Conservation (phyloP, 2,329 filamentous ascomycete genomes). For the Didymella exigua region DNA sequence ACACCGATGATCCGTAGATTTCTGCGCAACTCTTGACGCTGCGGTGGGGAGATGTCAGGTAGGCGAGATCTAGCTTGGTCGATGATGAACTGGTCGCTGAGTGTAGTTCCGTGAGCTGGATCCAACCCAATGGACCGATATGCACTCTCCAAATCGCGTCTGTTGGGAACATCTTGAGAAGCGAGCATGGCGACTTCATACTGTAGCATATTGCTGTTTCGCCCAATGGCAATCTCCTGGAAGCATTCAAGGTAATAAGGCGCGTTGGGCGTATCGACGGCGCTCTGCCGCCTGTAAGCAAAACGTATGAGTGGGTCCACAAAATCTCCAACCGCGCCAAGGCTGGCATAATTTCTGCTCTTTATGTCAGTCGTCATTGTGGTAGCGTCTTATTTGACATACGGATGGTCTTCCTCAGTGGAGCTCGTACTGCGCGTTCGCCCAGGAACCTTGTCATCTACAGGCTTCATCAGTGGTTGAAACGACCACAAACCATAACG, state of each 20-base stretch:
- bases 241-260: slow-evolving; percentile 71
- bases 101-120: slow-evolving; percentile 42
- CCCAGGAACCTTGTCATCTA: slow-evolving; percentile 35
- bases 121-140: slow-evolving; percentile 65
- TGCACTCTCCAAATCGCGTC: slow-evolving; percentile 62
- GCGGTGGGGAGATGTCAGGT: slow-evolving; percentile 57
- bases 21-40: slow-evolving; percentile 62
- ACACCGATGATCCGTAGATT: slow-evolving; percentile 66
- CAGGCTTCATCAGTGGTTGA: slow-evolving; percentile 15
- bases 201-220: slow-evolving; percentile 63
- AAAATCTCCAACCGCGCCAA: slow-evolving; percentile 68
- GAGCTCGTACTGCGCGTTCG: slow-evolving; percentile 37
- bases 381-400: slow-evolving; percentile 2
- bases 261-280: slow-evolving; percentile 59
- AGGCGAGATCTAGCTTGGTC: slow-evolving; percentile 65
- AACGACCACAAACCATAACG: background rate
- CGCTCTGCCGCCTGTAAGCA: slow-evolving; percentile 65
- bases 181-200: slow-evolving; percentile 63
- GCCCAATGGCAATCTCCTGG: slow-evolving; percentile 62
- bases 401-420: slow-evolving; percentile 47
- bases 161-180: slow-evolving; percentile 63
- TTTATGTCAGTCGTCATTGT: slow-evolving; percentile 10
- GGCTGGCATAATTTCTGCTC: slow-evolving; percentile 62
- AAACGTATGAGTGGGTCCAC: slow-evolving; percentile 65
- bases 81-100: slow-evolving; percentile 66